Evolutionary conservation across 2,329 filamentous ascomycete species (phyloP), one percentile per base, ranked within the genome.

Genomic region (Fusarium multiceps): DNA sequence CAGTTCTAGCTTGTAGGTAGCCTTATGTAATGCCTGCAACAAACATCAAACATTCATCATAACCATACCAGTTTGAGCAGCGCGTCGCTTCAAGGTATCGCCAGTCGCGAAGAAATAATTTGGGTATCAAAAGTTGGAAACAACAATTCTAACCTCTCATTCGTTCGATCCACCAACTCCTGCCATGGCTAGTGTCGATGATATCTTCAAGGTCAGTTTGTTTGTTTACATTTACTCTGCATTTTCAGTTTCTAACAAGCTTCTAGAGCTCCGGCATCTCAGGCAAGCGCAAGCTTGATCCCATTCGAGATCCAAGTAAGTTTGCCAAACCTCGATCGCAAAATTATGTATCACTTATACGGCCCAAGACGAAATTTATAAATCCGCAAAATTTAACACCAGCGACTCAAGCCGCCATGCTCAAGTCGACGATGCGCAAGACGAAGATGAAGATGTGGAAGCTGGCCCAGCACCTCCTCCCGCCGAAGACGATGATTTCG

Each of bases 281-380:
- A 57, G 86, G 84, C 81, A 92, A 92, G 78, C 86, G 89, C 73
- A 91, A 90, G 78, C 80, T 89, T 56, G 88, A 90, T 64, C 83
- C 87, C 20, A 79, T 88, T 65, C 84, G 84, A 74, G 88, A 91
- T 78, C 88, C 89, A 66, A 89, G 89, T 91, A 77, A 70, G 86
- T 80, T 20, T 49, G 20, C 27, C 28, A 16, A 23, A 48, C 6
- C 28, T 20, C 2, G 7, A 13, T 64, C 50, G 34, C 40, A 16
- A 43, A 25, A 10, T n/a, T 13, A 11, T 16, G 12, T 20, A 12
- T 20, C 13, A 2, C 68, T 73, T 7, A 72, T 48, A n/a, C 11
- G 1, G 12, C n/a, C 20, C 6, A 59, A 90, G 89, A 85, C 72
- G 83, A 90, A 69, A 82, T 90, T 58, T 90, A 91, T 81, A 92